phyloP scores from a whole-genome alignment of 1,284 basidiomycete species.

The Cutaneotrichosporon mucoides region DNA sequence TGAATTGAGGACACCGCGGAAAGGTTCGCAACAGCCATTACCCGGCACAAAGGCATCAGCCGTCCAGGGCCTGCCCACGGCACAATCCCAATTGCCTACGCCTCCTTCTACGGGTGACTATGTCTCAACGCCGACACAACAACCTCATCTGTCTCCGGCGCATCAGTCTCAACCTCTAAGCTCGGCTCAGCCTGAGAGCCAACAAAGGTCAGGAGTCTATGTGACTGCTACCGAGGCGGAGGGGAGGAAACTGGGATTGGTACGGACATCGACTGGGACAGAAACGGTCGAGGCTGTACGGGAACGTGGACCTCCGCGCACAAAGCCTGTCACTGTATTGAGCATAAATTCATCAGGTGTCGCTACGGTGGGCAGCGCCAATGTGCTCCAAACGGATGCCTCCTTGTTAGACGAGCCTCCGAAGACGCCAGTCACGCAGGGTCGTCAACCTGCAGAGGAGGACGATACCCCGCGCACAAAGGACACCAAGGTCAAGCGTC shows the following conservation, averaged over 20 bases:
- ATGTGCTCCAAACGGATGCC: conserved; percentile 38
- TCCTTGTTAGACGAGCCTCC: conserved; percentile 25
- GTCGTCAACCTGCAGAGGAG: conserved; percentile 15
- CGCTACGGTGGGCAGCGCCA: conserved; percentile 27
- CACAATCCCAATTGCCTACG: conserved; percentile 4
- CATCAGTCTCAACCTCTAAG: not conserved
- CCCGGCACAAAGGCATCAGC: not conserved
- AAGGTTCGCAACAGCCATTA: not conserved
- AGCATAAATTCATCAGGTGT: conserved; percentile 28
- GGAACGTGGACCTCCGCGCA: conserved; percentile 22
- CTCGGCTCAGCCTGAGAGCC: too few relatives aligned
- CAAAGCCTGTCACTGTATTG: conserved; percentile 28
- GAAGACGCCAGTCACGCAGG: conserved; percentile 19
- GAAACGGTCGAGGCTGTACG: conserved; percentile 21
- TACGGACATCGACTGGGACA: conserved; percentile 28
- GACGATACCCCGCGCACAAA: conserved; percentile 29
- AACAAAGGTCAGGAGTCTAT: conserved; percentile 22
- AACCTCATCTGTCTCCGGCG: not conserved
- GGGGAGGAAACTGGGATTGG: conserved; percentile 38
- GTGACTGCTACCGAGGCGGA: conserved; percentile 34
- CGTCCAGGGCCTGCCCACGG: not conserved
- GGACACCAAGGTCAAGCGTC: conserved; percentile 25
- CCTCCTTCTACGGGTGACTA: conserved; percentile 13
- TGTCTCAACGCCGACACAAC: not conserved
- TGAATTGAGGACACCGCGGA: conserved; percentile 8